phyloP scores from a whole-genome alignment of 306 rosid species.

The Vicia sativa region DNA sequence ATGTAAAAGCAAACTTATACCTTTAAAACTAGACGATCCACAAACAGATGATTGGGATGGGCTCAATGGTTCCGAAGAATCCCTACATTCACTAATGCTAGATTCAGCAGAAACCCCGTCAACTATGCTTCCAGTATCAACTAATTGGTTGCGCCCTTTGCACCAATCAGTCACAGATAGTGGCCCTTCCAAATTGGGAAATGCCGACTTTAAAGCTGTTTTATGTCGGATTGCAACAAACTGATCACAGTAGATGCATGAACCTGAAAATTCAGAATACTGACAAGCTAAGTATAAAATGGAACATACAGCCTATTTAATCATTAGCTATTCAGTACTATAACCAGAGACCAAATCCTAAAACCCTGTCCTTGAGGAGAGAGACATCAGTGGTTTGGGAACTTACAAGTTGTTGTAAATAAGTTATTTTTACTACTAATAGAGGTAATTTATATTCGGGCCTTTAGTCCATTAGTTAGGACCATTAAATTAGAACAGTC shows the following conservation, averaged over 20 bases:
- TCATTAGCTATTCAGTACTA: constrained; percentile 27
- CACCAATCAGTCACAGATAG: constrained; percentile 91
- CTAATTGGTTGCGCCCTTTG: constrained; percentile 81
- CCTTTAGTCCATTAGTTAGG: too few species aligned
- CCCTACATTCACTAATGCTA: constrained; percentile 78
- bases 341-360: constrained; percentile 25
- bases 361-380: constrained; percentile 19
- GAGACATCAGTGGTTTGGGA: background rate
- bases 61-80: constrained; percentile 88
- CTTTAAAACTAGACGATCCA: constrained; percentile 79
- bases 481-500: too few species aligned
- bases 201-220: constrained; percentile 92
- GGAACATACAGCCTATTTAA: constrained; percentile 21
- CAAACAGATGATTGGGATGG: constrained; percentile 87
- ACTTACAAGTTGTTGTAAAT: background rate
- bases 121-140: constrained; percentile 62
- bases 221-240: constrained; percentile 92
- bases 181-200: constrained; percentile 86
- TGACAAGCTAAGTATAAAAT: constrained; percentile 34
- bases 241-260: constrained; percentile 80
- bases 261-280: constrained; percentile 60
- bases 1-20: constrained; percentile 43
- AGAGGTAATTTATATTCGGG: too few species aligned
- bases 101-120: constrained; percentile 91
- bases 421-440: too few species aligned